Percentiles rank a stretch among this genome's conserved stretches.
phyloP scores from a whole-genome alignment of 2,329 filamentous ascomycete genomes.

The Aspergillus aculeatus region DNA sequence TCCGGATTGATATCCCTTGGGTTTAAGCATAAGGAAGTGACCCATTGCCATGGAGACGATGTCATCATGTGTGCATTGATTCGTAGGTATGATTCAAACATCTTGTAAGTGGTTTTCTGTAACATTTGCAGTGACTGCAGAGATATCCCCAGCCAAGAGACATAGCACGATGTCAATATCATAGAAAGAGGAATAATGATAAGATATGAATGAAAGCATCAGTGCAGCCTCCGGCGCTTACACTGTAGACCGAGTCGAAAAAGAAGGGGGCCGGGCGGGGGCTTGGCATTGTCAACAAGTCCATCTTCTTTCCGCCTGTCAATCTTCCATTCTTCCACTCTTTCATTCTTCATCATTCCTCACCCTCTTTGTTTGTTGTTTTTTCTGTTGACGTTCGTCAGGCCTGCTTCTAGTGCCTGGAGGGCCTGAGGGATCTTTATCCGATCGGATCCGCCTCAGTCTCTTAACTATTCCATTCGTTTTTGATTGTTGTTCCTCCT shows the following conservation, averaged over 20 bases:
- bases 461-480: neutral
- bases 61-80: neutral
- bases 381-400: neutral
- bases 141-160: no score
- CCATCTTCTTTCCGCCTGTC: neutral
- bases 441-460: neutral
- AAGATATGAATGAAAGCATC: no score
- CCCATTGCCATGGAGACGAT: neutral
- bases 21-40: neutral
- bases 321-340: neutral
- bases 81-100: neutral
- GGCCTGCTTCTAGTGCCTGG: no score
- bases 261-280: neutral
- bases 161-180: no score
- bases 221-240: no score
- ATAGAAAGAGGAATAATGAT: no score
- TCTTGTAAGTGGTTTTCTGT: no score
- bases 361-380: neutral
- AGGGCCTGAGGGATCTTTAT: neutral
- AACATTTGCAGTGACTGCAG: no score
- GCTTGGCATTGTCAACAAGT: neutral
- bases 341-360: neutral
- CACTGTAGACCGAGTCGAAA: no score
- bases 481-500: neutral
- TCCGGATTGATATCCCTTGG: conserved; percentile 5